These are phyloP conservation scores for Nigrospora osmanthi DNA, from an alignment of 2,329 filamentous ascomycete genomes.

Conservation along the genomic window DNA sequence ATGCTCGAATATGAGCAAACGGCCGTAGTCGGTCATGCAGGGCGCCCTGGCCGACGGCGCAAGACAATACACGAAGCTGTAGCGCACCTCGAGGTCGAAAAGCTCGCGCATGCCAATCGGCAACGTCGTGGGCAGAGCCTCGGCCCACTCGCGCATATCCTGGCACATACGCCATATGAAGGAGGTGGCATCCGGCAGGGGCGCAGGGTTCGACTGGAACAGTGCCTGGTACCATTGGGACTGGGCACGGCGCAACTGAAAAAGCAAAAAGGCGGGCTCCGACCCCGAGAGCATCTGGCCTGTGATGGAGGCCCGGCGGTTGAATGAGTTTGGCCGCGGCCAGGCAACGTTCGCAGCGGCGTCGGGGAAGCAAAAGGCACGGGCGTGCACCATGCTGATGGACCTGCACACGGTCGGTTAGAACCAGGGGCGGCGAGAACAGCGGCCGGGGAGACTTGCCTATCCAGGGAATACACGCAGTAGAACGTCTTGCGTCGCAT, in stretches of 20 bases:
- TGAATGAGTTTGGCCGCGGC: slow-evolving; percentile 44
- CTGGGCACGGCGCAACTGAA: slow-evolving; percentile 76
- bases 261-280: slow-evolving; percentile 68
- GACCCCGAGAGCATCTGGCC: slow-evolving; percentile 43
- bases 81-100: slow-evolving; percentile 82
- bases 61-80: slow-evolving; percentile 85
- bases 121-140: slow-evolving; percentile 61
- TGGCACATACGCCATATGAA: slow-evolving; percentile 72
- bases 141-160: slow-evolving; percentile 74
- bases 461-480: slow-evolving; percentile 82
- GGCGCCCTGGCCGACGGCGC: slow-evolving; percentile 72
- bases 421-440: neutral
- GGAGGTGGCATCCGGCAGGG: slow-evolving; percentile 59
- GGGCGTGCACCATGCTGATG: slow-evolving; percentile 80
- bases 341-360: slow-evolving; percentile 77
- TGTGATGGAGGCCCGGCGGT: slow-evolving; percentile 31
- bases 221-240: slow-evolving; percentile 86
- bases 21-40: slow-evolving; percentile 66
- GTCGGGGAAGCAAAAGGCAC: slow-evolving; percentile 90
- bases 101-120: slow-evolving; percentile 61
- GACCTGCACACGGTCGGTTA: slow-evolving; percentile 20
- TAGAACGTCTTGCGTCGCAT: slow-evolving; percentile 79
- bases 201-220: slow-evolving; percentile 67
- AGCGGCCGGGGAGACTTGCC: slow-evolving; percentile 39
- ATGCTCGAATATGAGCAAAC: slow-evolving; percentile 78